A percentile compares a stretch with the other conserved stretches of the same genome.
Conservation (phyloP, 2,329 filamentous ascomycete genomes). For the Sporothrix globosa region DNA sequence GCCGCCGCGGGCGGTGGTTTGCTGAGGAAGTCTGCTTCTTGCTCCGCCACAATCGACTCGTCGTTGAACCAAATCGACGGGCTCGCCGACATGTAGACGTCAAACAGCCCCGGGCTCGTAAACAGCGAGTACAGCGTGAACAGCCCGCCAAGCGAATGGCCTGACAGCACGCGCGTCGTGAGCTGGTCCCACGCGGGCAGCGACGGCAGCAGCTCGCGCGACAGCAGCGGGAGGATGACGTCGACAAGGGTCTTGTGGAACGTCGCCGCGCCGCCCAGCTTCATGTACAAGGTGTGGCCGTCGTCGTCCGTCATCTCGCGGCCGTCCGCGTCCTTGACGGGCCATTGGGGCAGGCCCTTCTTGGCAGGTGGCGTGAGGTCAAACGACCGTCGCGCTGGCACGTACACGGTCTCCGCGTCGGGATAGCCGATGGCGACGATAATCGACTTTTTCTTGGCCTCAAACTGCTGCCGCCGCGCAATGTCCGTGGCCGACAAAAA, state of each 20-base stretch:
- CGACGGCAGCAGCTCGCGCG: slow-evolving; percentile 6
- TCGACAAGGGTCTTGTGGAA: slow-evolving; percentile 12
- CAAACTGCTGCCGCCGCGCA: slow-evolving; percentile 29
- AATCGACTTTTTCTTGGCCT: slow-evolving; percentile 21
- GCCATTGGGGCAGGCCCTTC: slow-evolving; percentile 10
- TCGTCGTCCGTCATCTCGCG: neutral
- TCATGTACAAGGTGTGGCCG: neutral
- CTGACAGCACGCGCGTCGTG: slow-evolving; percentile 28
- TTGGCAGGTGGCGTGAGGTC: slow-evolving; percentile 32
- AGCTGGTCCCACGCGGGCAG: slow-evolving; percentile 28
- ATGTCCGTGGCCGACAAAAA: slow-evolving; percentile 33
- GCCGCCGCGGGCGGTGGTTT: neutral
- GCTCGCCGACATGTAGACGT: slow-evolving; percentile 30
- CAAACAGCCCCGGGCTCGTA: slow-evolving; percentile 33
- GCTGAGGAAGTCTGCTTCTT: neutral
- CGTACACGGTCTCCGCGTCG: slow-evolving; percentile 14
- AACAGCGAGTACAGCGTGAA: slow-evolving; percentile 32
- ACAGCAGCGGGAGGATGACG: slow-evolving; percentile 20
- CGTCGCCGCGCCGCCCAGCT: slow-evolving; percentile 16
- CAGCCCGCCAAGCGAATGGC: slow-evolving; percentile 34
- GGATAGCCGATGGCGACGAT: slow-evolving; percentile 34
- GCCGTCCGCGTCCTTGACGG: slow-evolving; percentile 18
- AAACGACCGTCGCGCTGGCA: neutral
- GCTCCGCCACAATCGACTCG: slow-evolving; percentile 21
- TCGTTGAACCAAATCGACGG: slow-evolving; percentile 34